phyloP scores from a whole-genome alignment of 345 rosid species.

The Salix arbutifolia region DNA sequence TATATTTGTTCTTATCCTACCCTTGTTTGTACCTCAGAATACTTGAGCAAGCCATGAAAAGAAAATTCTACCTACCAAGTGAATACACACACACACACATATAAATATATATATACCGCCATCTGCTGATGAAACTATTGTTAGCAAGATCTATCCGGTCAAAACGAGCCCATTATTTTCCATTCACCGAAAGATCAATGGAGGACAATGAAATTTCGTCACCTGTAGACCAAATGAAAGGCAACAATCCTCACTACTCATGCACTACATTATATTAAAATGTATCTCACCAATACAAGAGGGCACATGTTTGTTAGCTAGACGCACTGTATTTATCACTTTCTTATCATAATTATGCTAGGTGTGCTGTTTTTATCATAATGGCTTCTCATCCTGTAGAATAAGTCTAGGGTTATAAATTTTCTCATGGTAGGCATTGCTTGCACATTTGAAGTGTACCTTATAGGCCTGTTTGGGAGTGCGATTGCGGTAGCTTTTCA shows the following conservation, averaged over 20 bases:
- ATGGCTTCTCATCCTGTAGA: conserved; percentile 5
- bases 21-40: background rate
- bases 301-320: conserved; percentile 38
- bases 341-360: background rate
- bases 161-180: background rate
- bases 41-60: background rate
- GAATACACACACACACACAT: background rate
- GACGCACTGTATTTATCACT: too few relatives aligned
- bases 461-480: too few relatives aligned
- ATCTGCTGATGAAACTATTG: background rate
- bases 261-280: background rate
- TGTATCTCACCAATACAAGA: background rate
- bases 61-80: background rate
- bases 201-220: background rate
- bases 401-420: conserved; percentile 12
- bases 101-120: too few relatives aligned
- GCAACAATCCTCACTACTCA: too few relatives aligned
- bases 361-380: conserved; percentile 4
- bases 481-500: too few relatives aligned
- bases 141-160: background rate
- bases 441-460: background rate
- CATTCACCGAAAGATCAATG: background rate
- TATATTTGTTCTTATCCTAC: background rate
- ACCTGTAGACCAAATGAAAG: too few relatives aligned
- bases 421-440: background rate